Conservation (phyloP, 2,329 filamentous ascomycete genomes). For the Davidsoniella virescens region DNA sequence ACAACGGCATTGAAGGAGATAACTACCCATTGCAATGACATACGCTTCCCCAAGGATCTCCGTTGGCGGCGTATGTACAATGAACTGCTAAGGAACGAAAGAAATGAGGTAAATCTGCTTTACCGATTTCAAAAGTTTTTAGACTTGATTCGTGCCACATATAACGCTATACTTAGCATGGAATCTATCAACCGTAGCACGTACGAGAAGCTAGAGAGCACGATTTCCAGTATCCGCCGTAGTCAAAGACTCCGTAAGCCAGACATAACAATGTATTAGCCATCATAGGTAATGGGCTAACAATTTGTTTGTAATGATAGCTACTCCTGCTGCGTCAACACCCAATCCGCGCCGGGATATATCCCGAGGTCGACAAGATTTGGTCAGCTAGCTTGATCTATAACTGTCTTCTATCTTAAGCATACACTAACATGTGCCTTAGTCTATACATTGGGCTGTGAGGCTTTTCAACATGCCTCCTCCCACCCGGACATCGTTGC, state of each 20-base stretch:
- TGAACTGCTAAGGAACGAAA: constrained; percentile 34
- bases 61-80: constrained; percentile 46
- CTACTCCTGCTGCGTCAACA: not conserved
- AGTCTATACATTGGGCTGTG: constrained; percentile 44
- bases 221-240: not conserved
- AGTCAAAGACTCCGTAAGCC: not conserved
- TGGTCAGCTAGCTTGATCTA: not conserved
- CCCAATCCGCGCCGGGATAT: not conserved
- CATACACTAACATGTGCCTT: not conserved
- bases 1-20: constrained; percentile 37
- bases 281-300: not conserved
- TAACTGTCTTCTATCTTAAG: not conserved
- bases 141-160: not conserved
- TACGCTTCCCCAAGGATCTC: constrained; percentile 27
- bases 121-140: not conserved
- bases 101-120: not conserved
- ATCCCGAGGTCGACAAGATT: not conserved
- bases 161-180: not conserved
- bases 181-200: not conserved
- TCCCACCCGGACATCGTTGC: constrained; percentile 33
- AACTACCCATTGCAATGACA: constrained; percentile 33
- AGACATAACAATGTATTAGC: not conserved
- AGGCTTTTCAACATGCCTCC: constrained; percentile 41
- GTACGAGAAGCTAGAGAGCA: not conserved
- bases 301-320: not conserved